A percentile compares a stretch with the other conserved stretches of the same genome.
Conservation (phyloP, 441 rosid species). For the Daphne laureola region DNA sequence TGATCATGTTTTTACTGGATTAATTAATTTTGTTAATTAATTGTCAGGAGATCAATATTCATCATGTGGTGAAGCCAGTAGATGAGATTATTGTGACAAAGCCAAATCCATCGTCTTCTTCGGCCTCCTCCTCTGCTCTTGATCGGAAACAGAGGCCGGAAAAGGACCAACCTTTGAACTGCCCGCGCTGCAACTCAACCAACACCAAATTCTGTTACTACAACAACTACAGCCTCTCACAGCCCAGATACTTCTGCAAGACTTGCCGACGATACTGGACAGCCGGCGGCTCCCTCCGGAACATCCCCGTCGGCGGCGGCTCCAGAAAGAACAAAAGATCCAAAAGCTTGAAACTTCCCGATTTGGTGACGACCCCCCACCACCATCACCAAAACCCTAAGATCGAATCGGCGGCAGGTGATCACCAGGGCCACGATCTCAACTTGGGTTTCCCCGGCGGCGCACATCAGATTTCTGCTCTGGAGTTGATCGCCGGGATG, state of each 20-base stretch:
- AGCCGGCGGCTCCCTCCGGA: conserved; percentile 83
- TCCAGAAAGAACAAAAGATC: conserved; percentile 81
- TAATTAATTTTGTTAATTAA: too few relatives aligned
- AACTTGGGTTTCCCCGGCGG: conserved; percentile 52
- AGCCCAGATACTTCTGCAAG: conserved; percentile 92
- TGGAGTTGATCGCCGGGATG: conserved; percentile 56
- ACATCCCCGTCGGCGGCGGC: conserved; percentile 95
- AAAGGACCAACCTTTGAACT: conserved; percentile 67
- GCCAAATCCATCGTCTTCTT: conserved; percentile 14
- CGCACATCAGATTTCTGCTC: conserved; percentile 32
- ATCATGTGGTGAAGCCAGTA: conserved; percentile 72
- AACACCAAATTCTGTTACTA: conserved; percentile 95
- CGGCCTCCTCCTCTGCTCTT: conserved; percentile 13
- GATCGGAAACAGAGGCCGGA: conserved; percentile 60
- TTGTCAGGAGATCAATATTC: conserved; percentile 64
- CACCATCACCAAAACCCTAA: conserved; percentile 50
- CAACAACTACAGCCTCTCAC: conserved; percentile 93
- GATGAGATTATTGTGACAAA: conserved; percentile 68
- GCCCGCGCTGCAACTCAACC: conserved; percentile 92
- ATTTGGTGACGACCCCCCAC: conserved; percentile 42
- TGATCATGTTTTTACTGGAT: too few relatives aligned
- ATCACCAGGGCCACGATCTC: conserved; percentile 60
- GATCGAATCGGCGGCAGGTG: conserved; percentile 13
- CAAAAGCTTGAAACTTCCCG: conserved; percentile 36
- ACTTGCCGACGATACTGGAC: conserved; percentile 95